These are phyloP conservation scores for Hagleromyces aurorensis DNA, from an alignment of 805 yeast species.

Conservation along the genomic window DNA sequence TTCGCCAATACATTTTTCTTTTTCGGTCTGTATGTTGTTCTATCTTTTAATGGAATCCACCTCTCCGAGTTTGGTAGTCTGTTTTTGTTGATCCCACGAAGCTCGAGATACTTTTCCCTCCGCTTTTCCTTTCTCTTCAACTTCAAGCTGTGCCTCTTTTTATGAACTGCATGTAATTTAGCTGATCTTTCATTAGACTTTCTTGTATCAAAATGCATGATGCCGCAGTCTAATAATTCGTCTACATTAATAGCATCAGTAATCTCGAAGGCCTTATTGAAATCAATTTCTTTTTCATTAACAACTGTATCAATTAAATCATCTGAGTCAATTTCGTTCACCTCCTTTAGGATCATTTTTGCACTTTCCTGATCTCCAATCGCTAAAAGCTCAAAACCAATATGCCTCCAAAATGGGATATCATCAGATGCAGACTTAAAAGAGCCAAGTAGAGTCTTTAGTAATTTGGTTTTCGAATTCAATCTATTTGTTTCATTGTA, in stretches of 20 bases:
- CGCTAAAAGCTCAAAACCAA: conserved; percentile 23
- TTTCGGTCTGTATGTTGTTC: conserved; percentile 76
- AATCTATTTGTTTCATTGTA: conserved; percentile 19
- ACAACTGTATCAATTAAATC: conserved; percentile 8
- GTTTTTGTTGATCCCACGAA: conserved; percentile 28
- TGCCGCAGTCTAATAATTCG: conserved; percentile 15
- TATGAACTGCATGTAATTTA: conserved; percentile 11
- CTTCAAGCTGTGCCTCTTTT: conserved; percentile 27
- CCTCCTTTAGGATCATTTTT: conserved; percentile 10
- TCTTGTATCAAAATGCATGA: too few species aligned
- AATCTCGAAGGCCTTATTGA: conserved; percentile 12
- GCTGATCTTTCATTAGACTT: conserved; percentile 13
- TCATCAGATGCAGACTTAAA: conserved; percentile 6
- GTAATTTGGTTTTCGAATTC: conserved; percentile 14
- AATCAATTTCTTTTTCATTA: conserved; percentile 8
- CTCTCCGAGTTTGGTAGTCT: conserved; percentile 59
- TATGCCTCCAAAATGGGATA: conserved; percentile 24
- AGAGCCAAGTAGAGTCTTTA: conserved; percentile 9
- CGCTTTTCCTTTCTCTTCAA: conserved; percentile 16
- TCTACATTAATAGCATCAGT: conserved; percentile 20
- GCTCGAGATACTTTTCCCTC: conserved; percentile 17
- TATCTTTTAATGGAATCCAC: conserved; percentile 85
- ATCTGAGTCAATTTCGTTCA: conserved; percentile 8
- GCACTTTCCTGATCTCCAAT: conserved; percentile 13
- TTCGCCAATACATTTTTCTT: conserved; percentile 41